A percentile compares a stretch with the other conserved stretches of the same genome.
Evolutionary conservation across 306 rosid species (phyloP).

Genomic region (Gynostemma pentaphyllum): DNA sequence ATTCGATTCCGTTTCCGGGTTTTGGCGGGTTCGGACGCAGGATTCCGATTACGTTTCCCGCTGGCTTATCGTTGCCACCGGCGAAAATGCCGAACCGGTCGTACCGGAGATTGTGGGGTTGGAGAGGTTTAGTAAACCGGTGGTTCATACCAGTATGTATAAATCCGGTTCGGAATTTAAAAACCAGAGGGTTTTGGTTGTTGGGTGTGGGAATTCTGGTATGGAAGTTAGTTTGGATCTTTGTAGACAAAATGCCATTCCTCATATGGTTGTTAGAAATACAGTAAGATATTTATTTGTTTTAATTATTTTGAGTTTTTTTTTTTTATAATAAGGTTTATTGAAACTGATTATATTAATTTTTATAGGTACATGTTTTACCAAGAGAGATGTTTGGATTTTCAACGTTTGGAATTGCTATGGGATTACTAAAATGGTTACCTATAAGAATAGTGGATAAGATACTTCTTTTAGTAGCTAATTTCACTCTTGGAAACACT

Average conservation of each 20-base stretch:
- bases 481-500: constrained; percentile 51
- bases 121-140: constrained; percentile 32
- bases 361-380: constrained; percentile 77
- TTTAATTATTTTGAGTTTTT: constrained; percentile 1
- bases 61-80: constrained; percentile 81
- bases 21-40: constrained; percentile 53
- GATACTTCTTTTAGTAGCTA: constrained; percentile 37
- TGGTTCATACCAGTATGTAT: constrained; percentile 50
- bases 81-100: constrained; percentile 84
- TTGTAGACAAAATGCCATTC: constrained; percentile 58
- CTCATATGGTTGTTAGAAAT: constrained; percentile 80
- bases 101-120: constrained; percentile 48
- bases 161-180: constrained; percentile 47
- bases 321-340: no score
- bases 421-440: constrained; percentile 60
- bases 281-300: constrained; percentile 34
- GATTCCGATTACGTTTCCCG: constrained; percentile 36
- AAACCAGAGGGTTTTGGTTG: constrained; percentile 53
- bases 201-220: constrained; percentile 98
- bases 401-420: constrained; percentile 75
- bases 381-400: constrained; percentile 83
- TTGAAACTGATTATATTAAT: not conserved
- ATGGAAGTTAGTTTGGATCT: constrained; percentile 98
- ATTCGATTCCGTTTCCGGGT: constrained; percentile 22
- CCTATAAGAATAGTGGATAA: constrained; percentile 65